Conservation (phyloP, 164 flowering plant genomes). For the Umbellularia californica region DNA sequence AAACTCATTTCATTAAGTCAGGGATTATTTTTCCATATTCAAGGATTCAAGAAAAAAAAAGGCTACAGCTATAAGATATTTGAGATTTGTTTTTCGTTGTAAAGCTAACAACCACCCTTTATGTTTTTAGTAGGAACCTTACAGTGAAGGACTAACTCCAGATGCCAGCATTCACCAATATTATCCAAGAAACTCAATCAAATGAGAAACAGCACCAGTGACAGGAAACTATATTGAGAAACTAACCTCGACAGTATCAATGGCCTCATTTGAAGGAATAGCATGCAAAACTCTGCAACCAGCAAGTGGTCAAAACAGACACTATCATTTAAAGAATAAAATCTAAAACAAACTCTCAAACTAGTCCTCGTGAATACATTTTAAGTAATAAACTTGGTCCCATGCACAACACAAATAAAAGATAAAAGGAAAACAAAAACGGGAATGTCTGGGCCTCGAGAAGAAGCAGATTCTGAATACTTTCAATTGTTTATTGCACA, state of each 20-base stretch:
- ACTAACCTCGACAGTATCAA: conserved; percentile 96
- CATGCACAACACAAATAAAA: neutral
- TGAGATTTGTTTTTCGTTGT: neutral
- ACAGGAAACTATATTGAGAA: neutral
- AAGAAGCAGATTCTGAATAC: neutral
- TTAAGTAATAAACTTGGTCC: neutral
- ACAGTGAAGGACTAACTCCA: neutral
- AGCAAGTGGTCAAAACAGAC: neutral
- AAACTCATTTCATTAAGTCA: neutral
- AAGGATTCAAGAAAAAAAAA: neutral
- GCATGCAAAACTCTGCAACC: conserved; percentile 79
- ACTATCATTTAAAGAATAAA: neutral
- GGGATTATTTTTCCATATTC: neutral
- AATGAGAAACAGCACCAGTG: neutral
- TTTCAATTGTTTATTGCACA: no score
- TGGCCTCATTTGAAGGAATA: conserved; percentile 93
- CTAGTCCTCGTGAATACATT: neutral
- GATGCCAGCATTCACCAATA: neutral
- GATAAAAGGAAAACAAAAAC: neutral
- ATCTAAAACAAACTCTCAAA: neutral
- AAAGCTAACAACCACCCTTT: neutral
- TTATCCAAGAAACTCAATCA: neutral
- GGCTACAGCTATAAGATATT: neutral
- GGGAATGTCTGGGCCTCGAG: neutral
- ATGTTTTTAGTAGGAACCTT: neutral